Conservation (phyloP, 768 basidiomycete species). For the Russula emetica region DNA sequence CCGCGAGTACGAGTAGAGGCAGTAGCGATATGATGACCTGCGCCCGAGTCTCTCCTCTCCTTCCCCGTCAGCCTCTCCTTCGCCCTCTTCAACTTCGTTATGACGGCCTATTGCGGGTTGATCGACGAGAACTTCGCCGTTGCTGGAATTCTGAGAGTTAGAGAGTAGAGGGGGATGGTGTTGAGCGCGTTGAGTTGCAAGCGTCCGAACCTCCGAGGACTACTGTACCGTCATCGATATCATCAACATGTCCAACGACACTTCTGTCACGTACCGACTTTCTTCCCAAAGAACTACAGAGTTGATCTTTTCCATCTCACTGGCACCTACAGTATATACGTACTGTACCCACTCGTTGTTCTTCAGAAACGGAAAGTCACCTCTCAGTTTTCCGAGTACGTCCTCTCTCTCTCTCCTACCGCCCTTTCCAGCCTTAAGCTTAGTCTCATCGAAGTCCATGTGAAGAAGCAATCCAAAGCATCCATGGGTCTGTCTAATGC, state of each 20-base stretch:
- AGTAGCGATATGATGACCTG: not conserved
- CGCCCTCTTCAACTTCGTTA: not conserved
- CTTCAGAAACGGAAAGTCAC: conserved; percentile 17
- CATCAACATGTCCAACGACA: conserved; percentile 2
- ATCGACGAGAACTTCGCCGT: conserved; percentile 4
- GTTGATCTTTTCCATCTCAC: conserved; percentile 5
- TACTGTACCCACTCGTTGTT: not conserved
- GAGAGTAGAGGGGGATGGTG: conserved; percentile 12
- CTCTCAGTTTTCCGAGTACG: conserved; percentile 26
- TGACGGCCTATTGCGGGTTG: conserved; percentile 8
- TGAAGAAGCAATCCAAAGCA: conserved; percentile 68
- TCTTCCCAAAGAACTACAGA: conserved; percentile 32
- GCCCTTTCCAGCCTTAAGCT: not conserved
- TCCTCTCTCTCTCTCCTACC: not conserved
- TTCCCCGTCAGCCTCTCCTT: not conserved
- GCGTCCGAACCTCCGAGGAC: too few species aligned
- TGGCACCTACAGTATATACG: too few species aligned
- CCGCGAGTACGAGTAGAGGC: not conserved
- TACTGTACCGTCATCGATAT: not conserved
- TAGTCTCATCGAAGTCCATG: conserved; percentile 55
- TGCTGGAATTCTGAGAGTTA: not conserved
- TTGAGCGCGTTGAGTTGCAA: not conserved
- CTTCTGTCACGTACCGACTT: conserved; percentile 7
- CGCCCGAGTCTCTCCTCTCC: not conserved
- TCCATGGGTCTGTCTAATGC: conserved; percentile 68